phyloP scores from a whole-genome alignment of 345 rosid genomes.

The Citrus cavaleriei region DNA sequence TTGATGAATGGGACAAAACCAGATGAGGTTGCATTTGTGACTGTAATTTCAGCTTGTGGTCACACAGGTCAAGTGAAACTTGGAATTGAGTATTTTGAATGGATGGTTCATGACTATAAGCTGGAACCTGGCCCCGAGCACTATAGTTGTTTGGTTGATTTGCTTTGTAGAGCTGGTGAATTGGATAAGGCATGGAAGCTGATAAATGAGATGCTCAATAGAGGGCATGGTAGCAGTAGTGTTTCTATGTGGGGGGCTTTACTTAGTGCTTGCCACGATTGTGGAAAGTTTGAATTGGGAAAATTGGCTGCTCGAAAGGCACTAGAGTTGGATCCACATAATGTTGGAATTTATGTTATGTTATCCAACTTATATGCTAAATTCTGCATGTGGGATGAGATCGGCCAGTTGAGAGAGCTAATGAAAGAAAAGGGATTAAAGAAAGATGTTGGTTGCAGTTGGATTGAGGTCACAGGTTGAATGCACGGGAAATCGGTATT shows the following conservation, averaged over 20 bases:
- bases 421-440: constrained; percentile 36
- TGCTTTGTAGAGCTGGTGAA: constrained; percentile 54
- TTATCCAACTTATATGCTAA: constrained; percentile 53
- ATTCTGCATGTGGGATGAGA: constrained; percentile 51
- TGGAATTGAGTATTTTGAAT: constrained; percentile 45
- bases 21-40: constrained; percentile 49
- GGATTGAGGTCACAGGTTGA: constrained; percentile 40
- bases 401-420: constrained; percentile 32
- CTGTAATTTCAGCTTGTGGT: constrained; percentile 57
- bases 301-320: constrained; percentile 49
- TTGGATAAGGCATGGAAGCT: constrained; percentile 46
- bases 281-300: constrained; percentile 46
- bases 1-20: constrained; percentile 33
- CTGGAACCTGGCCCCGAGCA: constrained; percentile 47
- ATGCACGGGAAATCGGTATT: background rate
- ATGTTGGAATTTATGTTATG: constrained; percentile 38
- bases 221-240: constrained; percentile 25
- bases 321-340: constrained; percentile 48
- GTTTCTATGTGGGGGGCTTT: constrained; percentile 59
- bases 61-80: constrained; percentile 52
- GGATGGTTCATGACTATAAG: constrained; percentile 34
- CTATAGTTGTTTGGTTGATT: constrained; percentile 54
- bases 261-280: constrained; percentile 42
- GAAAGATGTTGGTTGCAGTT: constrained; percentile 51
- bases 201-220: constrained; percentile 34